These are phyloP conservation scores for Zhuliangozyma blackwelliae DNA, from an alignment of 1,139 yeast species.

Conservation along the genomic window DNA sequence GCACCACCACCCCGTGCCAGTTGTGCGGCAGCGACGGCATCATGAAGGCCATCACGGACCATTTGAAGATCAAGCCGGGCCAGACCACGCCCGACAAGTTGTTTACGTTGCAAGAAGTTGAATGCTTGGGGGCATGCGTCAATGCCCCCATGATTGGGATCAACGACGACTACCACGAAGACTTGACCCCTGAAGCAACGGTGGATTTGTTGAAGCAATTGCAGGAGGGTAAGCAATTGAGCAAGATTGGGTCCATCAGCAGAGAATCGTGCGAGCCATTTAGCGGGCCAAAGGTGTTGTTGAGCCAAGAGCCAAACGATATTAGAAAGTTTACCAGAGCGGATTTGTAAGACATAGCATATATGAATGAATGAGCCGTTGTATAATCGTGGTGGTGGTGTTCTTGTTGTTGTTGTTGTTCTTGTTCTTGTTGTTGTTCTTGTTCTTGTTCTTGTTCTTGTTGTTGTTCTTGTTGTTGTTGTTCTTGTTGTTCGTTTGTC, in stretches of 20 bases:
- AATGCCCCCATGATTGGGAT: conserved; percentile 88
- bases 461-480: background rate
- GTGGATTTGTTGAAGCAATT: conserved; percentile 59
- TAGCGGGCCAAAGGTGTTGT: conserved; percentile 64
- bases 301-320: conserved; percentile 60
- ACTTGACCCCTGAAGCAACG: conserved; percentile 67
- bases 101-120: conserved; percentile 84
- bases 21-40: conserved; percentile 78
- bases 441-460: background rate
- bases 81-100: conserved; percentile 73
- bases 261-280: conserved; percentile 76
- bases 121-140: conserved; percentile 90
- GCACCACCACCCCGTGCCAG: conserved; percentile 91
- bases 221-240: conserved; percentile 57
- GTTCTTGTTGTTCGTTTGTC: background rate
- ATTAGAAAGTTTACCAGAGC: conserved; percentile 48
- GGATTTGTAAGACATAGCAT: conserved; percentile 19
- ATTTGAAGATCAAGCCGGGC: conserved; percentile 68
- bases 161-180: conserved; percentile 82
- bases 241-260: conserved; percentile 63
- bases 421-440: background rate
- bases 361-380: background rate
- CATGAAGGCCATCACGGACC: conserved; percentile 63
- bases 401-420: background rate
- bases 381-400: background rate